These are phyloP conservation scores for Epithele typhae DNA, from an alignment of 768 basidiomycete species.

Conservation along the genomic window DNA sequence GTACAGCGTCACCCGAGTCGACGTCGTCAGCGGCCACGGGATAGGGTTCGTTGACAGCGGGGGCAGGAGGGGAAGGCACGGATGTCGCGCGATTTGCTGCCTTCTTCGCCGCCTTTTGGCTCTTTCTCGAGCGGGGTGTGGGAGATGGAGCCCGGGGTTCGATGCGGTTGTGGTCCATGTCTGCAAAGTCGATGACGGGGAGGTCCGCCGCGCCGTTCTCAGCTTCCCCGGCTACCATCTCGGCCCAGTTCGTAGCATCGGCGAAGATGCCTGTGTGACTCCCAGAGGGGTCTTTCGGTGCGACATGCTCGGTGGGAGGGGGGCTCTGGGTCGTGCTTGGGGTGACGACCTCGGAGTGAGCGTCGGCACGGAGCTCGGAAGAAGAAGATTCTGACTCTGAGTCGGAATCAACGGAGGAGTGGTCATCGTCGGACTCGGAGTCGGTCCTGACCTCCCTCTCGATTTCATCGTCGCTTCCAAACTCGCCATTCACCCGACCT, in stretches of 20 bases:
- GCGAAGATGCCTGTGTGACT: constrained; percentile 43
- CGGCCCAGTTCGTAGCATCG: constrained; percentile 63
- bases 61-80: constrained; percentile 29
- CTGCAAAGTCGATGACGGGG: constrained; percentile 79
- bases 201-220: constrained; percentile 60
- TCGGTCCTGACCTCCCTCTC: constrained; percentile 68
- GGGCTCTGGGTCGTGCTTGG: constrained; percentile 66
- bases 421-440: constrained; percentile 60
- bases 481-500: constrained; percentile 52
- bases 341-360: constrained; percentile 53
- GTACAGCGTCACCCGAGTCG: no score
- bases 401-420: constrained; percentile 58
- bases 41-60: background rate
- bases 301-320: constrained; percentile 20
- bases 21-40: no score
- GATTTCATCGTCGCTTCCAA: constrained; percentile 77
- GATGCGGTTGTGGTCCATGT: constrained; percentile 37
- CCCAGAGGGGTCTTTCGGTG: constrained; percentile 26
- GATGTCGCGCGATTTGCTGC: constrained; percentile 23
- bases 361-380: constrained; percentile 52
- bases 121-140: constrained; percentile 19
- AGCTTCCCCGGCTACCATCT: constrained; percentile 77
- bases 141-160: constrained; percentile 20
- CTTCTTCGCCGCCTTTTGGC: constrained; percentile 31
- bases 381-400: constrained; percentile 63